These are phyloP conservation scores for Pseudomicrostroma phylloplanum DNA, from an alignment of 1,284 basidiomycete genomes.

Conservation along the genomic window DNA sequence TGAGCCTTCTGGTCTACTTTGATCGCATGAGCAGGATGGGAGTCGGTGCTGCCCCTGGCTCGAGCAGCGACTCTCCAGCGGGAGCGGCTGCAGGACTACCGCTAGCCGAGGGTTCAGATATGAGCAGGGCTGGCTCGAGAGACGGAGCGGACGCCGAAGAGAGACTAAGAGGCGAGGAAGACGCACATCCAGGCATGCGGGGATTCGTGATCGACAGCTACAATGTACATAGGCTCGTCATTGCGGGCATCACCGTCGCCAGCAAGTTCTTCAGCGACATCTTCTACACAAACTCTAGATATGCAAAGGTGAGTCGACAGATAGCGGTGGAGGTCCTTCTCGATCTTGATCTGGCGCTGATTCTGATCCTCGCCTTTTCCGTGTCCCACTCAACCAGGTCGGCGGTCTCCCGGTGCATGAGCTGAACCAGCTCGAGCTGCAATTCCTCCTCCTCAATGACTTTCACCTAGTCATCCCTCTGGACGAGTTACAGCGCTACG, in stretches of 20 bases:
- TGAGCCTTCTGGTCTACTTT: conserved; percentile 89
- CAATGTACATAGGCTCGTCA: conserved; percentile 91
- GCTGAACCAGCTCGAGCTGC: conserved; percentile 91
- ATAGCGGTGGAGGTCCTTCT: neutral
- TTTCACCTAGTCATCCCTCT: conserved; percentile 80
- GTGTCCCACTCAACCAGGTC: conserved; percentile 57
- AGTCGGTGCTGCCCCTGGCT: conserved; percentile 46
- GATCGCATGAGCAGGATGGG: conserved; percentile 70
- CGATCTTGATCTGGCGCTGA: neutral
- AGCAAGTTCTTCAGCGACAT: conserved; percentile 99
- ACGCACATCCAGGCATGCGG: conserved; percentile 48
- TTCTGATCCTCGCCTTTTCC: neutral
- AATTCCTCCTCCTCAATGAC: conserved; percentile 92
- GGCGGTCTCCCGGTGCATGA: conserved; percentile 89
- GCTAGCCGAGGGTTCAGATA: conserved; percentile 10
- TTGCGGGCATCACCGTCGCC: conserved; percentile 93
- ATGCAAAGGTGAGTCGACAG: conserved; percentile 73
- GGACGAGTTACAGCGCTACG: conserved; percentile 90
- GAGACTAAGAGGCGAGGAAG: too few species aligned
- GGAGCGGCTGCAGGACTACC: conserved; percentile 32
- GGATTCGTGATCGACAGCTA: conserved; percentile 92
- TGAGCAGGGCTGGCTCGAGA: neutral
- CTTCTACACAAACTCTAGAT: conserved; percentile 98
- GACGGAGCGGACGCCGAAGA: conserved; percentile 5
- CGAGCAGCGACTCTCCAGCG: conserved; percentile 24